These are phyloP conservation scores for Aspergillus transmontanensis DNA, from an alignment of 2,329 filamentous ascomycete species.

Conservation along the genomic window DNA sequence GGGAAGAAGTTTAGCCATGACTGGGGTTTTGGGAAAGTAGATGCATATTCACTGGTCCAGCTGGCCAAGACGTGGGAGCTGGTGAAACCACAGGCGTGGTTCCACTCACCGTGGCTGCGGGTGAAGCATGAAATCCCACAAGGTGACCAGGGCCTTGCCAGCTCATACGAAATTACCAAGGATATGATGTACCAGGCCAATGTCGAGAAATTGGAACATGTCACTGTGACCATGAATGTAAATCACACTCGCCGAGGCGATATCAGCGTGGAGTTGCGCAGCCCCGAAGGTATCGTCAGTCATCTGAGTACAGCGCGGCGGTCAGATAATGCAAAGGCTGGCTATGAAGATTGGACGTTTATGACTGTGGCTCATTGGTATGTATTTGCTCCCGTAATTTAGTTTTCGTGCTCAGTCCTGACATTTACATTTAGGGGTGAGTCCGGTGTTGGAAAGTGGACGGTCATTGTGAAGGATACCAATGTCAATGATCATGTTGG, in stretches of 20 bases:
- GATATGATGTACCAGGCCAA: constrained; percentile 83
- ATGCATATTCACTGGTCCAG: constrained; percentile 82
- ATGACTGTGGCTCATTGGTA: constrained; percentile 98
- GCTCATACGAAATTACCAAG: constrained; percentile 77
- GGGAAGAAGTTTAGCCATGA: constrained; percentile 91
- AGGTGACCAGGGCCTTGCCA: constrained; percentile 76
- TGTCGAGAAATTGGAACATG: constrained; percentile 83
- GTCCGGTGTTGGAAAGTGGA: constrained; percentile 84
- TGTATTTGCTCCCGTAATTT: constrained; percentile 34
- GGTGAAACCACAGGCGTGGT: constrained; percentile 96
- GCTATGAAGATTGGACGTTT: constrained; percentile 96
- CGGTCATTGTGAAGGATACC: constrained; percentile 83
- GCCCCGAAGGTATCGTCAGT: constrained; percentile 78
- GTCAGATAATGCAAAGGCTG: constrained; percentile 65
- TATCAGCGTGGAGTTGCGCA: constrained; percentile 86
- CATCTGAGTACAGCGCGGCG: constrained; percentile 77
- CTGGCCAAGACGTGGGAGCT: constrained; percentile 80
- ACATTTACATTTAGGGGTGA: constrained; percentile 69
- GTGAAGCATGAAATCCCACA: constrained; percentile 85
- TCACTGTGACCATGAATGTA: constrained; percentile 97
- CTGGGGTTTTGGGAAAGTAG: constrained; percentile 94
- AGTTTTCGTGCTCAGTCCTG: constrained; percentile 8
- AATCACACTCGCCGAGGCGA: constrained; percentile 86
- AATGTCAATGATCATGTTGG: constrained; percentile 75
- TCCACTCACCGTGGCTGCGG: constrained; percentile 88